Evolutionary conservation across 169 alveolate genomes (phyloP), one percentile per base, ranked within the genome.

Genomic region (Plasmodium falciparum): DNA sequence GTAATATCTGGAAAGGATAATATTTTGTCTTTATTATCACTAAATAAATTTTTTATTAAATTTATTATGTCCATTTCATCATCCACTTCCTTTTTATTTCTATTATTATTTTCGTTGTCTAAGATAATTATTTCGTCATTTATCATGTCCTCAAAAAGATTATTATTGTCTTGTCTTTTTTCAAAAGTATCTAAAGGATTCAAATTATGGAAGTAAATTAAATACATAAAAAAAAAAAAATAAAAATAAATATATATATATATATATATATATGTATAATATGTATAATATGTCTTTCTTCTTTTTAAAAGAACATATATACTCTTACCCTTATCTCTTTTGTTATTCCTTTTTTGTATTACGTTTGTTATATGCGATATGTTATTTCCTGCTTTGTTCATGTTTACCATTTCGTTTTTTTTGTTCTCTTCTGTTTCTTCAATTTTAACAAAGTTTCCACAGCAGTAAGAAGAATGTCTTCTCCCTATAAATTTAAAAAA

Each of bases 401-500:
- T 62, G 17, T 61, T 92, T 33, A 8, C 80, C 26, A 33, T 52
- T 69, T 52, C 88, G 13, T 17, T 73, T 70, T 61, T 72, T 63
- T 70, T 58, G n/a, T 24, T 47, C 26, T 49, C 7, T 49, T 88
- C 85, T 22, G 94, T 95, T 43, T 95, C 95, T 17, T 93, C 78
- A 33, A 95, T 89, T 88, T 95, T 95, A 1, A 80, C 91, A 89
- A 93, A 96, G 6, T 62, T 73, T n/a, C 98, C 97, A 24, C 97
- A 95, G 74, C 97, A 96, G 63, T 69, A 74, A 17, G 93, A 72
- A 63, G 95, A 67, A 74, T 96, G 98, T 12, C 93, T 74, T 13
- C 73, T 90, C 94, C 95, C 96, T 93, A 3, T 33, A 33, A 33
- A 33, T 33, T 2, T 2, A 33, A 2, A 33, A 33, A 33, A 33